phyloP scores from a whole-genome alignment of 2,329 filamentous ascomycete genomes.

The Colletotrichum truncatum region DNA sequence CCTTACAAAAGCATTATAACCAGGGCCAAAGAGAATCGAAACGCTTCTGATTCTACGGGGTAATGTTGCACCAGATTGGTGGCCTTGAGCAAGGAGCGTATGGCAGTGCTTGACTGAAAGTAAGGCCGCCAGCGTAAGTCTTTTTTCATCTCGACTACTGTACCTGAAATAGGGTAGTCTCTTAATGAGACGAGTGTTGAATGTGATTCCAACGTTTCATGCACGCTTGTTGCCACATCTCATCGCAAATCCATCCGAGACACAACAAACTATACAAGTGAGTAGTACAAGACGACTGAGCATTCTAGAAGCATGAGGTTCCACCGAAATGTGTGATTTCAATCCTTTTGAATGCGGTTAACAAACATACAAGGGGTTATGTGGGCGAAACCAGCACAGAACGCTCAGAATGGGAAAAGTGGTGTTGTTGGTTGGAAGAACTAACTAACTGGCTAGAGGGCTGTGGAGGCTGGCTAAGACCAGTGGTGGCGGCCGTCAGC shows the following conservation, averaged over 20 bases:
- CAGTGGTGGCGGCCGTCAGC: no score
- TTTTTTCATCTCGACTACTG: background rate
- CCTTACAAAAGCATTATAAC: background rate
- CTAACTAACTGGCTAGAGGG: no score
- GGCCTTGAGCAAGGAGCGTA: background rate
- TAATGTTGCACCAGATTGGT: background rate
- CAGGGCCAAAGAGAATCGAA: background rate
- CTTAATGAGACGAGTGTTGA: background rate
- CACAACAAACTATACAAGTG: background rate
- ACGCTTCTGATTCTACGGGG: background rate
- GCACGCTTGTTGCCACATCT: background rate
- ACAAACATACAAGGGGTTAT: background rate
- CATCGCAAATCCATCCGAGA: slow-evolving; percentile 1
- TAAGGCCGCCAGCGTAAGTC: background rate
- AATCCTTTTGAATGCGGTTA: background rate
- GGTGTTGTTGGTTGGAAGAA: no score
- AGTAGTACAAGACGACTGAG: background rate
- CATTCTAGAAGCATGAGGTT: background rate
- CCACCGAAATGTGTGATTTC: background rate
- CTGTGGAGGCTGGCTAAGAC: no score
- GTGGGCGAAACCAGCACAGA: no score
- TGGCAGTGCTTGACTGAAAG: background rate
- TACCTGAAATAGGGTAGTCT: background rate
- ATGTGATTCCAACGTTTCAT: background rate
- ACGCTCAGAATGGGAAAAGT: no score